Base-by-base conservation (phyloP, 2,329 filamentous ascomycete species). In the Colletotrichum chlorophyti region DNA sequence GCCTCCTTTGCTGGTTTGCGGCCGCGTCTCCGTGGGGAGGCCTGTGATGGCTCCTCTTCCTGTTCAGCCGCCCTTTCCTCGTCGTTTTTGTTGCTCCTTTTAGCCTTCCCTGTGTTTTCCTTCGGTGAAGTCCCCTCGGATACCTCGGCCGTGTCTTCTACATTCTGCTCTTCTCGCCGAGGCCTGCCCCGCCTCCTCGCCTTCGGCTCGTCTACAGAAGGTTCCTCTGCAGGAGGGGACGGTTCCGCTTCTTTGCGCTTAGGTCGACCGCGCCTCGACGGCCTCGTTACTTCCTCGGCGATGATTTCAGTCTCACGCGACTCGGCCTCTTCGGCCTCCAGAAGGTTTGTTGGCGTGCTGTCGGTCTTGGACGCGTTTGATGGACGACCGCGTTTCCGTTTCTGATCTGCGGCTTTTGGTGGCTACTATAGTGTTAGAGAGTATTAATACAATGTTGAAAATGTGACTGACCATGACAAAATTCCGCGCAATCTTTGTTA, bases 351-450 rank as follows among this genome's bases (percentile, higher is more conserved):
- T 62, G 59, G 59, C 45, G 37, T 53, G 61, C 53, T 51, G 27
- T 52, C 55, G 23, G 69, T 58, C 61, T 69, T 73, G 53, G 73
- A 73, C 75, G 76, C 76, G 76, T 74, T 75, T 27, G 73, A 65
- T 11, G 72, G 74, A 35, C 74, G 71, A 51, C 75, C 75, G 67
- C 77, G 77, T 66, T 78, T 79, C 63, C 77, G 77, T 64, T 75
- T 76, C 50, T 70, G 70, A 24, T 64, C 69, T 69, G 37, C 34
- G 15, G 40, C n/a, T 46, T 61, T 63, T 23, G 58, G 45, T 14
- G 61, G 49, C 61, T 61, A 5, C 5, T 11, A 2, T 3, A 17
- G 1, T 27, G 52, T 62, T 3, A 62, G 58, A 14, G 12, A 9
- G 14, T 15, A 7, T 21, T 15, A 21, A 8, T 11, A n/a, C 5